phyloP scores from a whole-genome alignment of 129 eudicot genomes.

The sunflower (Helianthus annuus) region DNA sequence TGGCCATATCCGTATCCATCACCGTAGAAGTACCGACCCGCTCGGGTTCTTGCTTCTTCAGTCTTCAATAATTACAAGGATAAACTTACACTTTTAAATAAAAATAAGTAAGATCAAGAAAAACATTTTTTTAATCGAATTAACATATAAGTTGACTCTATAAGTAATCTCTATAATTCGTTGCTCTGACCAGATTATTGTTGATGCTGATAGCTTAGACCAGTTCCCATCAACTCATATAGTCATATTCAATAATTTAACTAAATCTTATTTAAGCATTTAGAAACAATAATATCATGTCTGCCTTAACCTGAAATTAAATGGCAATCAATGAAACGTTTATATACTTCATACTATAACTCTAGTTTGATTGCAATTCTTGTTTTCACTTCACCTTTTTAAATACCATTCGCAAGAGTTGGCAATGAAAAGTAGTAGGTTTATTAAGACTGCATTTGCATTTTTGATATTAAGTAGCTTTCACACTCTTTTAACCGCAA shows the following conservation, averaged over 20 bases:
- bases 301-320: not conserved
- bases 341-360: not conserved
- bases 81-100: no score
- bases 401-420: not conserved
- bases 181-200: no score
- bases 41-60: no score
- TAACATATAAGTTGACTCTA: no score
- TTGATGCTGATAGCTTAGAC: no score
- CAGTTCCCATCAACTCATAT: not conserved
- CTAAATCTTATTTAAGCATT: not conserved
- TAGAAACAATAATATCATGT: not conserved
- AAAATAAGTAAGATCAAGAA: no score
- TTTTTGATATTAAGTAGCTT: conserved; percentile 3
- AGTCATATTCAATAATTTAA: not conserved
- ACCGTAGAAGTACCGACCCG: no score
- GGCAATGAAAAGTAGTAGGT: conserved; percentile 6
- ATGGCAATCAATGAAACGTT: not conserved
- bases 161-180: no score
- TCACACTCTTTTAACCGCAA: conserved; percentile 3
- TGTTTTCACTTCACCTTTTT: not conserved
- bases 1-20: no score
- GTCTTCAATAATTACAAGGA: no score
- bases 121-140: no score
- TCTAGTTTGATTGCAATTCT: not conserved
- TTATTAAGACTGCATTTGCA: not conserved